phyloP scores from a whole-genome alignment of 164 flowering plant genomes.

The Vitis vinifera region DNA sequence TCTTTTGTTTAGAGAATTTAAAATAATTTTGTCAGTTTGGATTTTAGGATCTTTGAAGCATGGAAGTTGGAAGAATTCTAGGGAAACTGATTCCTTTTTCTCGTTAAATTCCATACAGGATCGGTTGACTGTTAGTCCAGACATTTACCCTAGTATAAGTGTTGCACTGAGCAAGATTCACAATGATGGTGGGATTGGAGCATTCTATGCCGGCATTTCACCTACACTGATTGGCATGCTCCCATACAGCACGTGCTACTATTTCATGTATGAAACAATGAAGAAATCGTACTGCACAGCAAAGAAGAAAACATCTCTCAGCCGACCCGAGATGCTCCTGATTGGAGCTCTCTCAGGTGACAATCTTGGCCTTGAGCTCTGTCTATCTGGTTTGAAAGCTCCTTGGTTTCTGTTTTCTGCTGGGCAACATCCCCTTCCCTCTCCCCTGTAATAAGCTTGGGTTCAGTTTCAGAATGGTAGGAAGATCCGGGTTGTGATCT shows the following conservation, averaged over 20 bases:
- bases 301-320: slow-evolving; percentile 65
- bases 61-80: background rate
- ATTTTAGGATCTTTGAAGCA: no score
- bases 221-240: slow-evolving; percentile 96
- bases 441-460: no score
- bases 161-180: slow-evolving; percentile 67
- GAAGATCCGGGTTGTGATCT: no score
- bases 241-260: slow-evolving; percentile 94
- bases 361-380: slow-evolving; percentile 4
- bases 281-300: slow-evolving; percentile 68
- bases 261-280: slow-evolving; percentile 88
- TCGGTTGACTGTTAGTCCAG: slow-evolving; percentile 80
- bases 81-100: slow-evolving; percentile 9
- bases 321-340: slow-evolving; percentile 80
- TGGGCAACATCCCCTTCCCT: no score
- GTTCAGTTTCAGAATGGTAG: no score
- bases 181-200: slow-evolving; percentile 77
- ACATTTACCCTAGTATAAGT: slow-evolving; percentile 61
- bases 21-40: no score
- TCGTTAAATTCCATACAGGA: slow-evolving; percentile 52
- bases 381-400: background rate
- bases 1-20: no score
- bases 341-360: slow-evolving; percentile 91
- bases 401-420: no score
- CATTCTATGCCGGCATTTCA: slow-evolving; percentile 73